Evolutionary conservation across 208 protist genomes (phyloP).

Genomic region (Acanthamoeba healyi): DNA sequence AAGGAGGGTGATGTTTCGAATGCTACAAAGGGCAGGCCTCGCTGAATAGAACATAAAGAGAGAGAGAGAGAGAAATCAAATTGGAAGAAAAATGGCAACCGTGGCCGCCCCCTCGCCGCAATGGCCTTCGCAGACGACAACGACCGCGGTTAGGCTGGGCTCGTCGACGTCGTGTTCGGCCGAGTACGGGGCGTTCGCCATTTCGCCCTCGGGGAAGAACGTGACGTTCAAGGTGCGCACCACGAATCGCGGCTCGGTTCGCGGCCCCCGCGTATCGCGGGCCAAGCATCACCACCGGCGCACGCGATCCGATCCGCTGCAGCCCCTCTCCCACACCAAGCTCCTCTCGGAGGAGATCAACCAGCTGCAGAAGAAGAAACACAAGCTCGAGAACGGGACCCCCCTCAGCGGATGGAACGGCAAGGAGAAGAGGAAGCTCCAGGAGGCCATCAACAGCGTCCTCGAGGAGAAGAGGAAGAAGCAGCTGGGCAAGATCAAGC

Average conservation of each 20-base stretch:
- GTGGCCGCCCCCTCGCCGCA: too few relatives aligned
- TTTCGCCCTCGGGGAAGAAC: constrained; percentile 2
- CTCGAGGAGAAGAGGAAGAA: constrained; percentile 34
- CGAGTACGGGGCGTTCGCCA: neutral
- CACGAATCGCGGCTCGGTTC: neutral
- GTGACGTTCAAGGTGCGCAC: constrained; percentile 34
- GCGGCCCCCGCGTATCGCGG: constrained; percentile 9
- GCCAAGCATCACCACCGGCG: neutral
- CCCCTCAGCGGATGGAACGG: neutral
- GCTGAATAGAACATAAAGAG: neutral
- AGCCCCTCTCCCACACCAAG: constrained; percentile 65
- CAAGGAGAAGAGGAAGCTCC: constrained; percentile 11
- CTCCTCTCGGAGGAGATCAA: constrained; percentile 48
- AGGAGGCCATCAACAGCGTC: constrained; percentile 56
- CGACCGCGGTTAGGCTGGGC: neutral
- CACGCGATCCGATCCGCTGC: constrained; percentile 43
- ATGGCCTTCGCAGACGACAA: neutral
- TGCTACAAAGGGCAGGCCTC: neutral
- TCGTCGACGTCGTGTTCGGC: neutral
- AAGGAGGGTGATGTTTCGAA: neutral
- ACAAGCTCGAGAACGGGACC: constrained; percentile 34
- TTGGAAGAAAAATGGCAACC: too few relatives aligned
- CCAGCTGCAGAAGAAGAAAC: constrained; percentile 55
- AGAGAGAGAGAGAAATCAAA: neutral
- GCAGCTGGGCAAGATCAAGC: constrained; percentile 50